Evolutionary conservation across 768 basidiomycete genomes (phyloP).

Genomic region (Lactifluus echinatus): DNA sequence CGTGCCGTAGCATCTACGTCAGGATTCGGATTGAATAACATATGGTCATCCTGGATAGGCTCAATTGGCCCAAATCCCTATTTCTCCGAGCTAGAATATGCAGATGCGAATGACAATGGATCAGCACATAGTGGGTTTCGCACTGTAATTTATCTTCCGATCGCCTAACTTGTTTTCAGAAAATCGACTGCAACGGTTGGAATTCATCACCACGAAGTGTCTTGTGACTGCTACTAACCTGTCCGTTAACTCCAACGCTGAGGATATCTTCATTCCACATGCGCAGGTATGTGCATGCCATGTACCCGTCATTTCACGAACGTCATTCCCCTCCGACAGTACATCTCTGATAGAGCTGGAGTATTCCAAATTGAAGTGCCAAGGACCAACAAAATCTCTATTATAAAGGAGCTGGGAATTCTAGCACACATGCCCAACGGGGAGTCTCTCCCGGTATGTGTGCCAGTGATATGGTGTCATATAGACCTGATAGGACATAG

Average conservation of each 20-base stretch:
- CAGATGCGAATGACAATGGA: neutral
- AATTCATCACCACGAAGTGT: neutral
- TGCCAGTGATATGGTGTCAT: neutral
- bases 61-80: slow-evolving; percentile 3
- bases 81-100: neutral
- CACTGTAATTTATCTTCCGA: neutral
- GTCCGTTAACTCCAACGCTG: neutral
- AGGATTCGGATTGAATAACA: slow-evolving; percentile 62
- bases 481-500: neutral
- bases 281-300: neutral
- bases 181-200: neutral
- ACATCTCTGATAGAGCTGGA: neutral
- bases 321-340: neutral
- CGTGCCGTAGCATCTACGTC: slow-evolving; percentile 47
- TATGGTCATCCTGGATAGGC: slow-evolving; percentile 51
- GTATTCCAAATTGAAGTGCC: neutral
- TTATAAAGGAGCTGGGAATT: slow-evolving; percentile 14
- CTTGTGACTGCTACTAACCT: neutral
- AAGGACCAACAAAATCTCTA: neutral
- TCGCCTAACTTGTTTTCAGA: neutral
- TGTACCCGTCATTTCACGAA: too few species aligned
- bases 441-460: neutral
- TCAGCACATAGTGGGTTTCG: neutral
- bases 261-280: neutral
- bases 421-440: slow-evolving; percentile 5